A percentile compares a stretch with the other conserved stretches of the same genome.
Conservation (phyloP, 2,329 filamentous ascomycete genomes). For the Corynespora cassiicola region DNA sequence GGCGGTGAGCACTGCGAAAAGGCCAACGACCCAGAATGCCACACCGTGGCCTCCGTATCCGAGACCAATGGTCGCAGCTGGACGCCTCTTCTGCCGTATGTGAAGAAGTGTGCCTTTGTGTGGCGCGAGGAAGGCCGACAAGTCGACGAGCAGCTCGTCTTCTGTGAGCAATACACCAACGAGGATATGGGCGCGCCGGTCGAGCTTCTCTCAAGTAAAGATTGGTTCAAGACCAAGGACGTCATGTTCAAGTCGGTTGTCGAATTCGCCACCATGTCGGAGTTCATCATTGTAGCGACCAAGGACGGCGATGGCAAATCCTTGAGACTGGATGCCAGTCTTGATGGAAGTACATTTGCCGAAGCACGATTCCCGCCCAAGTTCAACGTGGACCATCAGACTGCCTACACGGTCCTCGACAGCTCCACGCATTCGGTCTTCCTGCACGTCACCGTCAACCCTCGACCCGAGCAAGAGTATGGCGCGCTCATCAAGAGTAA, state of each 20-base stretch:
- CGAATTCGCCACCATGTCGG: slow-evolving; percentile 92
- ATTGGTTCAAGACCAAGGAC: slow-evolving; percentile 75
- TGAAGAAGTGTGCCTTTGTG: slow-evolving; percentile 86
- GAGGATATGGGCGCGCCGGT: slow-evolving; percentile 69
- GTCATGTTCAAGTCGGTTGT: slow-evolving; percentile 74
- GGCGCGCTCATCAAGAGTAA: slow-evolving; percentile 97
- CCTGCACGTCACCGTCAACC: slow-evolving; percentile 85
- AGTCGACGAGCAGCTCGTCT: slow-evolving; percentile 69
- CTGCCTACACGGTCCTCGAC: slow-evolving; percentile 90
- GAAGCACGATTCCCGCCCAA: slow-evolving; percentile 85
- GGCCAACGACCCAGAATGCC: slow-evolving; percentile 63
- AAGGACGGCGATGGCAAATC: slow-evolving; percentile 69
- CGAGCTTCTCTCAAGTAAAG: slow-evolving; percentile 77
- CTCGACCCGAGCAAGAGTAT: slow-evolving; percentile 68
- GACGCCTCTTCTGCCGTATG: slow-evolving; percentile 75
- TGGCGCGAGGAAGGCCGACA: slow-evolving; percentile 62
- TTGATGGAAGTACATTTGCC: slow-evolving; percentile 85
- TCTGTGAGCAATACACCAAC: slow-evolving; percentile 68
- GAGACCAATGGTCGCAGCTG: slow-evolving; percentile 77
- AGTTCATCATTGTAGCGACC: slow-evolving; percentile 91
- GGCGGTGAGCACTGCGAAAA: slow-evolving; percentile 73
- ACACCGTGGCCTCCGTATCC: slow-evolving; percentile 76
- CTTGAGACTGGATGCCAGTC: slow-evolving; percentile 79
- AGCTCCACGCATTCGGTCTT: slow-evolving; percentile 95
- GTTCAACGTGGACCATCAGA: slow-evolving; percentile 78